These are phyloP conservation scores for Lentinula lateritia DNA, from an alignment of 768 basidiomycete species.

Conservation along the genomic window DNA sequence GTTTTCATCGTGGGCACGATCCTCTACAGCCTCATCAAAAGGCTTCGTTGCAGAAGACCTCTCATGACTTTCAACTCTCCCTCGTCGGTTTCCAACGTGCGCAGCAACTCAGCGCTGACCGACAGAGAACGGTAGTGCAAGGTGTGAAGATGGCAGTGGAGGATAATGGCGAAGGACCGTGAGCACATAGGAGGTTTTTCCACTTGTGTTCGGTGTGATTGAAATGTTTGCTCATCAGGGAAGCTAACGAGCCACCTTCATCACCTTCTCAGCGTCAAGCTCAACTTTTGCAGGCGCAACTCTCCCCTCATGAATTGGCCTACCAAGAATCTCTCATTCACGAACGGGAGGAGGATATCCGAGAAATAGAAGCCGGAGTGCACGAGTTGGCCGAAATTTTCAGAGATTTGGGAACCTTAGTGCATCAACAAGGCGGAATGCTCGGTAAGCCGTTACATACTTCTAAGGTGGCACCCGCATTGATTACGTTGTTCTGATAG, in stretches of 20 bases:
- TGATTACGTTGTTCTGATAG: conserved; percentile 31
- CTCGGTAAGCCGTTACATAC: conserved; percentile 48
- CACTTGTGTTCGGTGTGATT: not conserved
- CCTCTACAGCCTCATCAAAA: conserved; percentile 67
- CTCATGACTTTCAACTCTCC: conserved; percentile 87
- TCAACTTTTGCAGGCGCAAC: conserved; percentile 60
- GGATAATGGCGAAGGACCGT: conserved; percentile 37
- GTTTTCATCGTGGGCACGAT: not conserved
- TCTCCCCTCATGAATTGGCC: conserved; percentile 89
- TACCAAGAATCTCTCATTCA: conserved; percentile 94
- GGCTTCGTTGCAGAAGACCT: conserved; percentile 84
- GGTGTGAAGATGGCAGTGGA: conserved; percentile 82
- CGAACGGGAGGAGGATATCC: conserved; percentile 91
- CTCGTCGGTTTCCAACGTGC: conserved; percentile 89
- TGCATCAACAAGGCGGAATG: conserved; percentile 92
- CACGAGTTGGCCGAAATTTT: conserved; percentile 96
- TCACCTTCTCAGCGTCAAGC: conserved; percentile 62
- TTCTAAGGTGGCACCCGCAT: not conserved
- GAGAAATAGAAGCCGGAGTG: conserved; percentile 95
- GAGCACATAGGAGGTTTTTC: not conserved
- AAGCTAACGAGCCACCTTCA: conserved; percentile 29
- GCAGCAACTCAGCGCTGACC: conserved; percentile 84
- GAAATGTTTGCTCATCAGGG: conserved; percentile 6
- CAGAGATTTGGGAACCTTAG: conserved; percentile 90
- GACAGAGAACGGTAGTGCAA: conserved; percentile 85